Base-by-base conservation (phyloP, 179 eudicot genomes). In the Nepenthes alata region DNA sequence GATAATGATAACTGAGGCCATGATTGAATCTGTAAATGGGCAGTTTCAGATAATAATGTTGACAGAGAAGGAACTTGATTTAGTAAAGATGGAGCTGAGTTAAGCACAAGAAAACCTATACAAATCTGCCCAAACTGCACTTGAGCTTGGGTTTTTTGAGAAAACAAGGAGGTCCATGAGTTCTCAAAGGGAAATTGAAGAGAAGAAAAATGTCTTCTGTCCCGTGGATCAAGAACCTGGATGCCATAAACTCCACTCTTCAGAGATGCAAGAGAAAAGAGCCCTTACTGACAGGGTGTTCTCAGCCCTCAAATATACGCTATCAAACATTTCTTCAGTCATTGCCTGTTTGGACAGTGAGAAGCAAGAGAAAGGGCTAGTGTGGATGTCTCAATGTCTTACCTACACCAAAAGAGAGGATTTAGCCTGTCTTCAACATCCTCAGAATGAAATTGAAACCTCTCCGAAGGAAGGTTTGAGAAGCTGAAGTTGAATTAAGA, bases 271-370 rank as follows among this genome's bases (percentile, higher is more conserved):
- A 44, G 84, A 79, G 59, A 75, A 70, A 73, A 69, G 67, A 66
- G 74, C 64, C 65, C 54, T 78, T 36, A 54, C 76, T 53, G 69
- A 74, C 41, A 85, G 77, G 47, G 87, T 89, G 76, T 67, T 90
- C 59, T 72, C 70, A 60, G 98, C 98, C 36, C 68, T 87, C 25
- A 83, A 72, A 67, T 66, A 58, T 66, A 83, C 98, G 4, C 57
- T 87, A 57, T 72, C 74, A 39, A 80, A 64, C 67, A 72, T 93
- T 62, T 74, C 81, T 58, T 76, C 88, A 37, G 83, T 97, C 7
- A 38, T 79, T 48, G 62, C 72, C 57, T 89, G 81, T 89, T 80
- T 68, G 94, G 87, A 65, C 83, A 89, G 66, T 76, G 97, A 41
- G 94, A 83, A 80, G 71, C 58, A 53, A 74, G 78, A 65, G 87